Conservation (phyloP, 2,329 filamentous ascomycete species). For the Diaporthe helianthi region DNA sequence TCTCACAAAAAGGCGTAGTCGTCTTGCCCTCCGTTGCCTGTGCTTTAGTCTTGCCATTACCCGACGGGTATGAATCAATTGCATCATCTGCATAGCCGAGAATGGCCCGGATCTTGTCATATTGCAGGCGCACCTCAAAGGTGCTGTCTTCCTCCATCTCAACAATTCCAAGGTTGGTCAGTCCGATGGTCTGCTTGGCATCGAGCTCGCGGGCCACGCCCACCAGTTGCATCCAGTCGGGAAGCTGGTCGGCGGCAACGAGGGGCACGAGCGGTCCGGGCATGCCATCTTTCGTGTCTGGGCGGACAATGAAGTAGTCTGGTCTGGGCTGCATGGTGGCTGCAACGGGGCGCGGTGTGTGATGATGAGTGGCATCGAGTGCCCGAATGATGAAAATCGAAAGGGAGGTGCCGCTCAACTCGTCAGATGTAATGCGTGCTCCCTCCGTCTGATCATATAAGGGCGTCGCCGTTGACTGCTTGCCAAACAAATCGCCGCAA, state of each 20-base stretch:
- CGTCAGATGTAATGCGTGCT: not conserved
- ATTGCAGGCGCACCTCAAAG: slow-evolving; percentile 41
- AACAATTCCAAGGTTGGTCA: slow-evolving; percentile 48
- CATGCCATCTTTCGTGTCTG: slow-evolving; percentile 41
- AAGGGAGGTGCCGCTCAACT: not conserved
- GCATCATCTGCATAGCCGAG: slow-evolving; percentile 19
- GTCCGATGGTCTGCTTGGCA: slow-evolving; percentile 46
- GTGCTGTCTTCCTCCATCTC: slow-evolving; percentile 35
- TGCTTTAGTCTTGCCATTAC: not conserved
- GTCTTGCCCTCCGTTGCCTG: not conserved
- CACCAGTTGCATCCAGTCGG: slow-evolving; percentile 51
- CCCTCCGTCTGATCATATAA: not conserved
- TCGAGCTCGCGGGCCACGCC: slow-evolving; percentile 52
- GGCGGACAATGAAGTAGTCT: slow-evolving; percentile 54
- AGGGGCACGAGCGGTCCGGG: slow-evolving; percentile 55
- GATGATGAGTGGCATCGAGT: not conserved
- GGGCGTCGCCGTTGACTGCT: not conserved
- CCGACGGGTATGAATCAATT: not conserved
- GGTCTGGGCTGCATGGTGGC: slow-evolving; percentile 40
- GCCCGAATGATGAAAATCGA: not conserved
- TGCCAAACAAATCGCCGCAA: not conserved
- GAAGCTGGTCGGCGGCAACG: slow-evolving; percentile 61
- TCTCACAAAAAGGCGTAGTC: not conserved
- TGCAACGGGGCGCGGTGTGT: not conserved
- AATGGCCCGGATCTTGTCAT: slow-evolving; percentile 19